Evolutionary conservation across 2,329 filamentous ascomycete species (phyloP).

Genomic region (Ophiostoma triangulosporum): DNA sequence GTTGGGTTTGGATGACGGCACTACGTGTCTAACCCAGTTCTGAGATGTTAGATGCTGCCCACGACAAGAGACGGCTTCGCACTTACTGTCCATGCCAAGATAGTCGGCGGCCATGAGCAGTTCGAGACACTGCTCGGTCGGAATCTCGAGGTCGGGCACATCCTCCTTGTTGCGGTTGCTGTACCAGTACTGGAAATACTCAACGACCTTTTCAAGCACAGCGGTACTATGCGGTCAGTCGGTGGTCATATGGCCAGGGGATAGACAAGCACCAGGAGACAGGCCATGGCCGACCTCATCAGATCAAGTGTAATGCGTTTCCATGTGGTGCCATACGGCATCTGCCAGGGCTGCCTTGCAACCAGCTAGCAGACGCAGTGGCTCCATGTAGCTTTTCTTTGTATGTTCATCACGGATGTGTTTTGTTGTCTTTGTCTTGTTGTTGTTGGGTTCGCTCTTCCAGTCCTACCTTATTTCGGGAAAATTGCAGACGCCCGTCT

Average conservation of each 20-base stretch:
- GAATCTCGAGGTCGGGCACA: constrained; percentile 70
- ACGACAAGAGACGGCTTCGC: not conserved
- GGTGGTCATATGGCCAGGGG: not conserved
- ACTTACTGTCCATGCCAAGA: constrained; percentile 51
- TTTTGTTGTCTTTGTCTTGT: constrained; percentile 17
- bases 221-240: constrained; percentile 39
- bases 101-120: constrained; percentile 67
- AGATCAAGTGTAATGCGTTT: constrained; percentile 17
- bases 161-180: constrained; percentile 56
- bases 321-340: constrained; percentile 10
- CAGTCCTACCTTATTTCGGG: constrained; percentile 57
- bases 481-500: constrained; percentile 50
- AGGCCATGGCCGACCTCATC: constrained; percentile 4
- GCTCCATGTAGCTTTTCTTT: constrained; percentile 11
- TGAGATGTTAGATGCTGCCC: not conserved
- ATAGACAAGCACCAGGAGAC: not conserved
- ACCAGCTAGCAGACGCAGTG: constrained; percentile 6
- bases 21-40: not conserved
- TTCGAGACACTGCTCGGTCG: constrained; percentile 65
- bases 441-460: not conserved
- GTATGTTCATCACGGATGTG: constrained; percentile 21
- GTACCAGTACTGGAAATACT: constrained; percentile 76
- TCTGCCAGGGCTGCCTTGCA: not conserved
- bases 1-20: not conserved
- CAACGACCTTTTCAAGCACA: constrained; percentile 66